Evolutionary conservation across 352 stramenopile genomes (phyloP).

Genomic region (Phytophthora megakarya): DNA sequence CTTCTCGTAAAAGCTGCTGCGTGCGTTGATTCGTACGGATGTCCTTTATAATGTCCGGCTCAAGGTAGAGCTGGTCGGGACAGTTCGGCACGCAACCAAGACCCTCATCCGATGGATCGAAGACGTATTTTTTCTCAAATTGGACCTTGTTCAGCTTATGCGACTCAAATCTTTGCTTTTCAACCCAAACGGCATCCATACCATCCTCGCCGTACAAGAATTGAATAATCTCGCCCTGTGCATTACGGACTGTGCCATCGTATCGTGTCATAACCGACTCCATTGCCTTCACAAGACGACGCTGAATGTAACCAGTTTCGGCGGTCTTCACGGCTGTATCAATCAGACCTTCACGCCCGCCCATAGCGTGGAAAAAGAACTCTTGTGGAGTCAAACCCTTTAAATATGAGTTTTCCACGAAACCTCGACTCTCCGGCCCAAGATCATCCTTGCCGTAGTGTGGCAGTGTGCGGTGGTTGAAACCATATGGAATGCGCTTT

Average conservation of each 20-base stretch:
- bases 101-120: constrained; percentile 92
- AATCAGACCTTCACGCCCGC: constrained; percentile 98
- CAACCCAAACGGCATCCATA: constrained; percentile 99
- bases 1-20: constrained; percentile 93
- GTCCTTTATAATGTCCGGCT: constrained; percentile 87
- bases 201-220: constrained; percentile 97
- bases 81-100: constrained; percentile 91
- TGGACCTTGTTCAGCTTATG: constrained; percentile 90
- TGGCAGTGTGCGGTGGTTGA: constrained; percentile 95
- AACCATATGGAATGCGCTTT: constrained; percentile 97
- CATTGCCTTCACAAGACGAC: constrained; percentile 99
- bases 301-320: constrained; percentile 99
- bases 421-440: constrained; percentile 97
- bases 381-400: constrained; percentile 94
- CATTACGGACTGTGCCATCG: constrained; percentile 98
- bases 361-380: constrained; percentile 99
- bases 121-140: constrained; percentile 94
- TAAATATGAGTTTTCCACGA: constrained; percentile 99
- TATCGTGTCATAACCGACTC: constrained; percentile 99
- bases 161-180: constrained; percentile 96
- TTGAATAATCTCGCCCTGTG: constrained; percentile 86
- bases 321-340: constrained; percentile 99
- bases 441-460: constrained; percentile 98
- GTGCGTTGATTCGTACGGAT: constrained; percentile 95
- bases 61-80: constrained; percentile 85